Evolutionary conservation across 129 eudicot genomes (phyloP), one percentile per base, ranked within the genome.

Genomic region (Helianthus tuberosus): DNA sequence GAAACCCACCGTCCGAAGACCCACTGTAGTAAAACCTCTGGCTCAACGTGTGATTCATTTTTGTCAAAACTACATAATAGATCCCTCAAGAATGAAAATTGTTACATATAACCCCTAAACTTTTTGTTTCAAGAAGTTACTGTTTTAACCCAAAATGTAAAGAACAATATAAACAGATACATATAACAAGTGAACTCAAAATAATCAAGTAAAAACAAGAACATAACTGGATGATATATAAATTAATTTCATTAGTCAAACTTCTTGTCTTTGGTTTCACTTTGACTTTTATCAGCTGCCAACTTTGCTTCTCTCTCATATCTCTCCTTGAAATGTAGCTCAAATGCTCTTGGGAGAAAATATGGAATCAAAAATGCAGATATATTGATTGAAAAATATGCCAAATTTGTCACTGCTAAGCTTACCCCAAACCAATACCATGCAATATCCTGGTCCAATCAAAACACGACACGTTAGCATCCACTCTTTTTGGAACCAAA

Each of bases 341-440:
- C 98, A 53, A 93, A 93, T 0, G 98, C 98, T 77, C 72, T 82
- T 2, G 98, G 98, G 0, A 93, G 90, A 54, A 89, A 89, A 35
- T 83, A 75, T 1, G 98, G 98, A 79, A 93, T 89, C 82, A 93
- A 83, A 66, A 93, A 93, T 15, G 82, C 82, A 51, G 86, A 86
- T 12, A 93, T 68, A 66, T 93, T 93, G 63, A 86, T 75, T 0
- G 95, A 80, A 69, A 93, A 93, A 66, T 93, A 93, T 4, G 69
- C 77, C 25, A 89, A 53, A 71, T 93, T 93, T 3, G 89, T 84
- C 16, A 76, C 77, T 4, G 96, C 85, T 49, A 93, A 48, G 23
- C 76, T 67, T 80, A 87, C 79, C 53, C 98, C 98, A 36, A 93
- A 93, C 96, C 96, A 93, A 81, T 64, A 82, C 98, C 98, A 93